These are phyloP conservation scores for Xylariaceae sp. DNA, from an alignment of 2,329 filamentous ascomycete species.

Conservation along the genomic window DNA sequence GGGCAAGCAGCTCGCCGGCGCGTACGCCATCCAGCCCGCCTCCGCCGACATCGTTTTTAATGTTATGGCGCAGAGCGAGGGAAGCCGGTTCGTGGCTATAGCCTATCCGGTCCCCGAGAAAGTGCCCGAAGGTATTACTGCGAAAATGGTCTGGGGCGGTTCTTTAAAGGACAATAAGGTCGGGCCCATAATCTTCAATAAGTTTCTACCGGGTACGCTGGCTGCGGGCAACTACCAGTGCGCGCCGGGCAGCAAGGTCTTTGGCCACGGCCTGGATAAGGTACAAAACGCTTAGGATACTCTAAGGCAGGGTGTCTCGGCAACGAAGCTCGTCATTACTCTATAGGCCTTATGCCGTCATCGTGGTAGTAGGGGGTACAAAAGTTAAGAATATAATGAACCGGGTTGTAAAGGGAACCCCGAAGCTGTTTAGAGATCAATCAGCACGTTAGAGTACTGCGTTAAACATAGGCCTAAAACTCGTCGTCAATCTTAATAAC, in stretches of 20 bases:
- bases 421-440: too few relatives aligned
- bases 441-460: too few relatives aligned
- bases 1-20: neutral
- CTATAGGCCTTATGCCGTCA: too few relatives aligned
- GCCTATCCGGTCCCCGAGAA: neutral
- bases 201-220: slow-evolving; percentile 21
- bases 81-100: slow-evolving; percentile 14
- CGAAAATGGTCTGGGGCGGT: neutral
- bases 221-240: slow-evolving; percentile 14
- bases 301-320: slow-evolving; percentile 21
- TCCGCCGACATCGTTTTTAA: slow-evolving; percentile 13
- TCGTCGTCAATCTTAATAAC: too few relatives aligned
- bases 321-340: slow-evolving; percentile 29
- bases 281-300: slow-evolving; percentile 23
- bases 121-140: neutral
- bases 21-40: neutral
- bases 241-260: slow-evolving; percentile 14
- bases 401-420: too few relatives aligned
- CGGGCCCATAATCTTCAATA: slow-evolving; percentile 11
- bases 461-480: too few relatives aligned
- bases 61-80: slow-evolving; percentile 9
- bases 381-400: too few relatives aligned
- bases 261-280: slow-evolving; percentile 22
- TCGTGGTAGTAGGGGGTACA: too few relatives aligned
- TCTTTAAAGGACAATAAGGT: neutral